Evolutionary conservation across 805 yeast species (phyloP), one percentile per base, ranked within the genome.

Genomic region (Debaryomyces prosopidis): DNA sequence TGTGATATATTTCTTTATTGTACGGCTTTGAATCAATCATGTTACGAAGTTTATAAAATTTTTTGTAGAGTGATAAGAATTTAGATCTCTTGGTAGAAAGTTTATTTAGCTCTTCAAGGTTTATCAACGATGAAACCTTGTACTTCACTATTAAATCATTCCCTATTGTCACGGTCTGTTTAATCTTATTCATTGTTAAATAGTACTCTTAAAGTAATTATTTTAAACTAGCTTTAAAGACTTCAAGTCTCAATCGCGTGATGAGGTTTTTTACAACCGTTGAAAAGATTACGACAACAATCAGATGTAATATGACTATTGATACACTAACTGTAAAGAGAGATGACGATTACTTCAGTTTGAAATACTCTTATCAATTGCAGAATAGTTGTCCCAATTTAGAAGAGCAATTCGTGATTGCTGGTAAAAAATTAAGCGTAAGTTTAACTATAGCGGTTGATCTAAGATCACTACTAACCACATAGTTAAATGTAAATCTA

Each of bases 21-120:
- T 47, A 36, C 16, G 32, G 31, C 7, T 52, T 54, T 5, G 45
- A 46, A 23, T 55, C 57, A 4, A 63, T 48, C 35, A 64, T 37
- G 26, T 59, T 49, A 14, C 76, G 58, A 16, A 71, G 54, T 27
- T 58, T 54, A 49, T 51, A 70, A 36, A 71, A 62, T 38, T 54
- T 60, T 47, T 63, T 69, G 48, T 72, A 72, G 2, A 58, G 45
- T 6, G 52, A 33, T 5, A 58, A 44, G n/a, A 54, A 46, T 43
- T 53, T 50, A 14, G 44, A 36, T 35, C 37, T 46, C 38, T 46
- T 50, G 11, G 41, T 36, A 2, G 53, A 43, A 7, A 50, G 44
- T n/a, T 16, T 39, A 11, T 42, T 12, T 32, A 44, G n/a, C 10
- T 19, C 38, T 19, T 39, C 36, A 3, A 30, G 8, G 1, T 36